A percentile compares a stretch with the other conserved stretches of the same genome.
Conservation (phyloP, 768 basidiomycete genomes). For the Podaxis pistillaris region DNA sequence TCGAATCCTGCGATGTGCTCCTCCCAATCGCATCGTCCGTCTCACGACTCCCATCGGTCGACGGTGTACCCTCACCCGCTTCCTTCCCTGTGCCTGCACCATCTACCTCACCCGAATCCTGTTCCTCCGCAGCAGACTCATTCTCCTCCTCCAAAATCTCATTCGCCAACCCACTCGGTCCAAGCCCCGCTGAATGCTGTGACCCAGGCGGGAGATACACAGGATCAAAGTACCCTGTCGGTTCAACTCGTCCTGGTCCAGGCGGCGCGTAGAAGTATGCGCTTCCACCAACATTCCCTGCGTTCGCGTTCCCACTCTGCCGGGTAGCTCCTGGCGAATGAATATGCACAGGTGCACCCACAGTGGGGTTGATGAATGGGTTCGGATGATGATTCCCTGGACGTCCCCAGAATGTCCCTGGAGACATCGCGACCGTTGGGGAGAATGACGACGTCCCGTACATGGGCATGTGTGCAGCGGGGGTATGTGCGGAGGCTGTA, state of each 20-base stretch:
- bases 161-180: conserved; percentile 27
- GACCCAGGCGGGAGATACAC: conserved; percentile 36
- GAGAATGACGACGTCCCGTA: conserved; percentile 48
- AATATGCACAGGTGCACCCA: conserved; percentile 42
- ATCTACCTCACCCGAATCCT: neutral
- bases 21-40: conserved; percentile 7
- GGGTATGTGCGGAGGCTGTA: conserved; percentile 10
- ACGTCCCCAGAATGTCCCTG: conserved; percentile 72
- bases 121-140: conserved; percentile 4
- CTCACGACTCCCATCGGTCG: conserved; percentile 1
- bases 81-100: neutral
- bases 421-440: conserved; percentile 70
- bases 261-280: conserved; percentile 27
- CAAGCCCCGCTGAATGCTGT: conserved; percentile 9
- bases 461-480: conserved; percentile 12
- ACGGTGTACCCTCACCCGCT: neutral
- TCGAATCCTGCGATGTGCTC: conserved; percentile 13
- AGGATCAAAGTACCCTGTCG: conserved; percentile 43
- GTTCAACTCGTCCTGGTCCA: conserved; percentile 29
- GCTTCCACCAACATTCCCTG: conserved; percentile 4
- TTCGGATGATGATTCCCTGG: conserved; percentile 40
- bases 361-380: conserved; percentile 44
- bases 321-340: conserved; percentile 21
- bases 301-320: neutral
- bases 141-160: conserved; percentile 33